Conservation (phyloP, 106 monocot species). For the Triglochin maritima region DNA sequence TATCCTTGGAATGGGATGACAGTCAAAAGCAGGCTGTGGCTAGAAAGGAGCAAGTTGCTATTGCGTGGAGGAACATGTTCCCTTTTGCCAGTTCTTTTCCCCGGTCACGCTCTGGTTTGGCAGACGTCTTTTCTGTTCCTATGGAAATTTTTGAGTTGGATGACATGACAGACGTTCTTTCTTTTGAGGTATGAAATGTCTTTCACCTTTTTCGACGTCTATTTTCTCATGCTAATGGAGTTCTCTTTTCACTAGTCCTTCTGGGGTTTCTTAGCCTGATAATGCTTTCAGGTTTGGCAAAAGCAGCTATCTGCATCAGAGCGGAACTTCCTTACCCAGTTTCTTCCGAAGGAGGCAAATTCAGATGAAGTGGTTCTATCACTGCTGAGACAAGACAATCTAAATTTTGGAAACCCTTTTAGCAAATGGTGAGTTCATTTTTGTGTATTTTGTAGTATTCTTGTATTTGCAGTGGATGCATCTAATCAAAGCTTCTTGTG, state of each 20-base stretch:
- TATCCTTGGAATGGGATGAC: conserved; percentile 13
- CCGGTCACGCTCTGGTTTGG: background rate
- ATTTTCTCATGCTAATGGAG: background rate
- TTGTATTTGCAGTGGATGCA: too few relatives aligned
- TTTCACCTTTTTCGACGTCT: background rate
- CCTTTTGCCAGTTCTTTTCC: conserved; percentile 10
- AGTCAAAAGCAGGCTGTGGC: conserved; percentile 2
- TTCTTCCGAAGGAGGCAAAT: conserved; percentile 16
- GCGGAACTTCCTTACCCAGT: conserved; percentile 9
- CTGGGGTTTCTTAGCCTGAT: background rate
- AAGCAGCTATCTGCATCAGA: conserved; percentile 15
- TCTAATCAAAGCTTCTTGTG: too few relatives aligned
- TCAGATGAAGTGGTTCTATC: conserved; percentile 6
- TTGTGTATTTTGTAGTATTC: too few relatives aligned
- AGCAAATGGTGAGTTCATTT: conserved; percentile 12
- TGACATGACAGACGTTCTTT: conserved; percentile 8
- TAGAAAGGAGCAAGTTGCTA: conserved; percentile 13
- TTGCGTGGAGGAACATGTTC: conserved; percentile 17
- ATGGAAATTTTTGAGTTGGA: conserved; percentile 13
- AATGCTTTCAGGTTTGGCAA: conserved; percentile 17
- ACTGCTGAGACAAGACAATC: conserved; percentile 14
- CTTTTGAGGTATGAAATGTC: conserved; percentile 13
- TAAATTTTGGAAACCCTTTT: conserved; percentile 24
- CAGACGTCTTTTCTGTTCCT: conserved; percentile 23
- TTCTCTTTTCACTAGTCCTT: background rate